phyloP scores from a whole-genome alignment of 257 asterid genomes.

The Sherardia arvensis region DNA sequence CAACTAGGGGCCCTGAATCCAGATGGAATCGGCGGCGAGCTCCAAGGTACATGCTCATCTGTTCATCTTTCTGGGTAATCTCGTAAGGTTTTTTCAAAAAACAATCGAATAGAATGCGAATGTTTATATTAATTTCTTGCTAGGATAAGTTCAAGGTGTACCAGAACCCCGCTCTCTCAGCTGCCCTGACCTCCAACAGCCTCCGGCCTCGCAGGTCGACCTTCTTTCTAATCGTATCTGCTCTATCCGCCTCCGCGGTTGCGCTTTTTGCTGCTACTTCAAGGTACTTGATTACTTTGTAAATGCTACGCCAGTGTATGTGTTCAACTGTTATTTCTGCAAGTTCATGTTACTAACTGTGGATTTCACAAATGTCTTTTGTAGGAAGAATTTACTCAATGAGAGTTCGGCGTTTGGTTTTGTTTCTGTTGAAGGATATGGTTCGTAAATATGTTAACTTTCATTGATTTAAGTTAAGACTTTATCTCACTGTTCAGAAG shows the following conservation, averaged over 20 bases:
- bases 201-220: constrained; percentile 56
- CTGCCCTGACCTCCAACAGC: constrained; percentile 73
- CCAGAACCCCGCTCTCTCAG: constrained; percentile 73
- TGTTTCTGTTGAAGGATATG: constrained; percentile 40
- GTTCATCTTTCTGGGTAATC: neutral
- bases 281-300: constrained; percentile 19
- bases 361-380: constrained; percentile 10
- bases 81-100: neutral
- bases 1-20: neutral
- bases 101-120: neutral
- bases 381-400: constrained; percentile 41
- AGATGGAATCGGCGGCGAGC: neutral
- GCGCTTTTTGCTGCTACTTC: constrained; percentile 31
- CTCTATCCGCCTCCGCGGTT: constrained; percentile 39
- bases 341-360: neutral
- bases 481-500: neutral
- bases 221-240: constrained; percentile 39
- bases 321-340: neutral
- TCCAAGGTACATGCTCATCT: neutral
- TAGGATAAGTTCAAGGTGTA: constrained; percentile 56
- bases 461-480: neutral
- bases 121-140: neutral
- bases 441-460: constrained; percentile 40
- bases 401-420: constrained; percentile 25
- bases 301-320: neutral